Evolutionary conservation across 2,329 filamentous ascomycete species (phyloP).

Genomic region (Camptophora hylomeconis): DNA sequence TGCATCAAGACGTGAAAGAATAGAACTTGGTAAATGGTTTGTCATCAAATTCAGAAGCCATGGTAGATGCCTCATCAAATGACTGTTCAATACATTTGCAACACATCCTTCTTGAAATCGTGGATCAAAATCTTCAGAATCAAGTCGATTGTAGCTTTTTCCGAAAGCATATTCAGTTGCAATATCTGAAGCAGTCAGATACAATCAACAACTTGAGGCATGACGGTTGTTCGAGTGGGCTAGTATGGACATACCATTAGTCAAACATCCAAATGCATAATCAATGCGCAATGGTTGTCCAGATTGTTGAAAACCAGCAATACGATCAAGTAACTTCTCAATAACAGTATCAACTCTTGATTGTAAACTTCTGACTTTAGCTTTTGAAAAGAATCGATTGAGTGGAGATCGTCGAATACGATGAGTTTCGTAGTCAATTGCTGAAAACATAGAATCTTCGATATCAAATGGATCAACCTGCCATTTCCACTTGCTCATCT

Average conservation of each 20-base stretch:
- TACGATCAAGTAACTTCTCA: constrained; percentile 13
- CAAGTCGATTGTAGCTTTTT: constrained; percentile 7
- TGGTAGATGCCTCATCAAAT: constrained; percentile 8
- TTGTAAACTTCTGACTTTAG: constrained; percentile 14
- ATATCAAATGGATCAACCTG: constrained; percentile 10
- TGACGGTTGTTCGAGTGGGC: constrained; percentile 1
- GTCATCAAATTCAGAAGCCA: constrained; percentile 6
- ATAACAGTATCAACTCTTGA: constrained; percentile 17
- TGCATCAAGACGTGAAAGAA: constrained; percentile 3
- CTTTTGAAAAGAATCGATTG: constrained; percentile 18
- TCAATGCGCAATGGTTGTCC: constrained; percentile 6
- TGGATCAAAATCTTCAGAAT: constrained; percentile 7
- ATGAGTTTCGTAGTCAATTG: constrained; percentile 16
- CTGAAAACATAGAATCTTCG: constrained; percentile 12
- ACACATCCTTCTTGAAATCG: constrained; percentile 5
- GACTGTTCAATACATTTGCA: constrained; percentile 3
- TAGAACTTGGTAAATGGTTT: constrained; percentile 1
- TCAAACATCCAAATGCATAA: constrained; percentile 25
- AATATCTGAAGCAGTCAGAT: too few species aligned
- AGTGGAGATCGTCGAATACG: constrained; percentile 16
- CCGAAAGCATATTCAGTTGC: constrained; percentile 13
- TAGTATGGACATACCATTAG: constrained; percentile 5
- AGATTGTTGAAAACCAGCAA: constrained; percentile 6
- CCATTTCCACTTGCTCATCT: constrained; percentile 19
- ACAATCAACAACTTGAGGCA: too few species aligned